Conservation (phyloP, 169 alveolate species). For the Ichthyophthirius multifiliis region DNA sequence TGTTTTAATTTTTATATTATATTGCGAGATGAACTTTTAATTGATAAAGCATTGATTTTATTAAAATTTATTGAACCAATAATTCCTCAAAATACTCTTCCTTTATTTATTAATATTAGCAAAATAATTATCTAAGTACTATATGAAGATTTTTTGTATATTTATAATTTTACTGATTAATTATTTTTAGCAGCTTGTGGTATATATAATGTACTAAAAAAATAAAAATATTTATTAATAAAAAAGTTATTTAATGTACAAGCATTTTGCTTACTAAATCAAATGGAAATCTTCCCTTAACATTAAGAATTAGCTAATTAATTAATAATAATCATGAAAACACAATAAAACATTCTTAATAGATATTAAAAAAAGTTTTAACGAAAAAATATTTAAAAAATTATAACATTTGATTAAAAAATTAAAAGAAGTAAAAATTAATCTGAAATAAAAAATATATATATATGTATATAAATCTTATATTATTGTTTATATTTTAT, state of each 20-base stretch:
- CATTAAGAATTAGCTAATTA: neutral
- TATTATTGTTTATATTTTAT: too few species aligned
- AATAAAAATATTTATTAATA: neutral
- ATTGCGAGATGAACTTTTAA: neutral
- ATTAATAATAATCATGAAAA: neutral
- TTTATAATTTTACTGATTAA: neutral
- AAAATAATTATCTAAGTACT: neutral
- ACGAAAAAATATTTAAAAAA: neutral
- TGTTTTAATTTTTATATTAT: neutral
- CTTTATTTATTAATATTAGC: neutral
- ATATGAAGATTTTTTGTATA: neutral
- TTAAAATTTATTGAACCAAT: neutral
- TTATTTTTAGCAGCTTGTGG: neutral
- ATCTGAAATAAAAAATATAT: too few species aligned
- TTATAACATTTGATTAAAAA: neutral
- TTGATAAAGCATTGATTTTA: neutral
- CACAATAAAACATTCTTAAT: neutral
- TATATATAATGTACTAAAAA: neutral
- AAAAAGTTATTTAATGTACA: neutral
- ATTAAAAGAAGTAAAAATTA: too few species aligned
- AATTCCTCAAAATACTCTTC: neutral
- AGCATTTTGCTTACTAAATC: neutral
- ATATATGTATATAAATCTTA: too few species aligned
- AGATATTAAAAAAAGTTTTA: neutral
- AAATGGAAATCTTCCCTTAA: neutral